Evolutionary conservation across 306 rosid genomes (phyloP), one percentile per base, ranked within the genome.

Genomic region (Crotalaria pallida): DNA sequence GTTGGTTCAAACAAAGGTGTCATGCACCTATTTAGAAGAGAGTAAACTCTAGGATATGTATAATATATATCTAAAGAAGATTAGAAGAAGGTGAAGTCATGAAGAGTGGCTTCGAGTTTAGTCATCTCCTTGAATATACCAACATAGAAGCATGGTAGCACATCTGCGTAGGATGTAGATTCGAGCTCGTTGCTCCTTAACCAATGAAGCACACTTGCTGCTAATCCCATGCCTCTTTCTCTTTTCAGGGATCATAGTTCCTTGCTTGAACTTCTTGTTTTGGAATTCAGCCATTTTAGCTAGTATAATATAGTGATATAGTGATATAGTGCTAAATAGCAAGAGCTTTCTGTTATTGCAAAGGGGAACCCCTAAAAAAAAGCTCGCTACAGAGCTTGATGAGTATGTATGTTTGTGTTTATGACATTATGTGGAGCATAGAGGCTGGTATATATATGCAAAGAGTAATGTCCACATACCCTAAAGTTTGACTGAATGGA

Each of bases 91-190:
- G 18, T 1, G 69, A 33, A 15, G 29, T 24, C 5, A 38, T 38
- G n/a, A 2, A 19, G 64, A 18, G 18, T 38, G 26, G 22, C 19
- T 59, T 62, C 33, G 67, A 67, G 10, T 79, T 82, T 78, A 88
- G 6, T 91, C 97, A 27, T 94, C 99, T 83, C 97, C 97, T 18
- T 89, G 89, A 61, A 94, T 86, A 70, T 91, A 94, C 92, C 95
- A 94, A 76, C 99, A 94, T 11, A 89, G 92, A 38, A 94, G 97
- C 95, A 91, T 87, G 76, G 96, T 91, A 69, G 99, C 99, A 66
- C 99, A 94, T 18, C 96, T 85, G 6, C 97, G 92, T 0, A 94
- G 79, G 52, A 94, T 94, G 78, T 94, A 94, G 13, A 94, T 80
- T 16, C 96, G 89, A 31, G 99, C 92, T 36, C 96, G 91, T 73